Conservation (phyloP, 1,284 basidiomycete genomes). For the Laetiporus sulphureus region DNA sequence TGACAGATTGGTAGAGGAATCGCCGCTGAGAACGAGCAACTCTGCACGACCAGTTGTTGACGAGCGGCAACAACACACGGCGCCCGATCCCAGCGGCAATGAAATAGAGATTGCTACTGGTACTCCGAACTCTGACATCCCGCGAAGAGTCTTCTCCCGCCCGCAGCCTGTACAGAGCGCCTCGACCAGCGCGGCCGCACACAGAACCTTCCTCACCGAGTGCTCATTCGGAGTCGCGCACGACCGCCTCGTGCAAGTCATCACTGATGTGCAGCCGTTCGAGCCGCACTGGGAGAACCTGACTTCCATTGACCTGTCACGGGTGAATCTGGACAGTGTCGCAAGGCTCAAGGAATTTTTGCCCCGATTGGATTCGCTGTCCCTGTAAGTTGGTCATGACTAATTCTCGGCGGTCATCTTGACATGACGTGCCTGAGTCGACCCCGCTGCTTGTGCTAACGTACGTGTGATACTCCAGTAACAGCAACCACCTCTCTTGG, state of each 20-base stretch:
- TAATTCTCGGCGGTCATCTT: background rate
- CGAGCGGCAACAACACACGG: conserved; percentile 38
- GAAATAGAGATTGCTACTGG: too few relatives aligned
- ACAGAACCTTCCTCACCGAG: conserved; percentile 86
- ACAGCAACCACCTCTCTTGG: conserved; percentile 79
- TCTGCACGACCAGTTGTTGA: conserved; percentile 33
- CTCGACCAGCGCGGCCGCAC: conserved; percentile 28
- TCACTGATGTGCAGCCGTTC: conserved; percentile 94
- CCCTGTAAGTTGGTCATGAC: conserved; percentile 50
- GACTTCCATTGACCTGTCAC: conserved; percentile 69
- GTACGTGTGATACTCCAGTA: conserved; percentile 38
- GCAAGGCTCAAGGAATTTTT: conserved; percentile 92
- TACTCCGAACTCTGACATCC: conserved; percentile 17
- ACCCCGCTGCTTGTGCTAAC: conserved; percentile 4
- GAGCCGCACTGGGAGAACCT: conserved; percentile 92
- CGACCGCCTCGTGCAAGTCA: conserved; percentile 85
- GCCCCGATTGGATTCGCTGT: conserved; percentile 76
- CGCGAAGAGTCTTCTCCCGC: conserved; percentile 41
- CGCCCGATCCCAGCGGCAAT: conserved; percentile 27
- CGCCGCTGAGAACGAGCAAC: conserved; percentile 38
- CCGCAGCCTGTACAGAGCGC: conserved; percentile 27
- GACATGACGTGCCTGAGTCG: background rate
- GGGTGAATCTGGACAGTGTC: conserved; percentile 81
- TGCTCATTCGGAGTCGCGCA: conserved; percentile 93
- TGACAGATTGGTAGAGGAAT: too few relatives aligned